Base-by-base conservation (phyloP, 108 stramenopile genomes). In the Cyclostephanos tholiformis region DNA sequence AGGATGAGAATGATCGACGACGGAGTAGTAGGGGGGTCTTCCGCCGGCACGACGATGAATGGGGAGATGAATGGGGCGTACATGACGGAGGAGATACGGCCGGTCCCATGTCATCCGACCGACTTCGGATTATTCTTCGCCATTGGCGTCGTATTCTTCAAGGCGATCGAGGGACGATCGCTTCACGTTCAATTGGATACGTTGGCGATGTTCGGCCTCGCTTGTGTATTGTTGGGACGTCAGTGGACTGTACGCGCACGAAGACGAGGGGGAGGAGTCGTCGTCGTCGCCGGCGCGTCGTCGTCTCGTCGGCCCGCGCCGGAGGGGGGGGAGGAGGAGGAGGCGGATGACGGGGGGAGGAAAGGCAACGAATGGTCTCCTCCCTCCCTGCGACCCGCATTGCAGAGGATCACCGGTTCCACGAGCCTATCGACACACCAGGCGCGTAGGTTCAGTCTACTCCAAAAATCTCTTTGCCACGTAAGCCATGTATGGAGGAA, bases 201-300 rank as follows among this genome's bases (percentile, higher is more conserved):
- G 6, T 51, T 82, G 44, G 64, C 52, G 16, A 12, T 59, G 13
- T 67, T 75, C 46, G 63, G 73, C 27, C 4, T 71, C 16, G 60
- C 65, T 20, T 71, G 74, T 75, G 69, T 46, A 11, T 32, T 82
- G 41, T 65, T 82, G 69, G 80, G 80, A 36, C 61, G 71, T 60
- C 74, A 75, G 32, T 0, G 74, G 61, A 51, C 71, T 6, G 6
- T 36, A 4, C 36, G 6, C 36, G 6, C n/a, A n/a, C n/a, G 6
- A 4, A 36, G 4, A 6, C 36, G 36, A 36, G 36, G 6, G 36
- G 36, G 36, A 36, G 36, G 4, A 4, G 36, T 6, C 36, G 36
- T 36, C 6, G 43, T n/a, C n/a, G n/a, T n/a, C n/a, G n/a, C n/a
- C n/a, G n/a, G n/a, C n/a, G n/a, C n/a, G n/a, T n/a, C n/a, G n/a